Base-by-base conservation (phyloP, 257 asterid genomes). In the Fraxinus cuspidata region DNA sequence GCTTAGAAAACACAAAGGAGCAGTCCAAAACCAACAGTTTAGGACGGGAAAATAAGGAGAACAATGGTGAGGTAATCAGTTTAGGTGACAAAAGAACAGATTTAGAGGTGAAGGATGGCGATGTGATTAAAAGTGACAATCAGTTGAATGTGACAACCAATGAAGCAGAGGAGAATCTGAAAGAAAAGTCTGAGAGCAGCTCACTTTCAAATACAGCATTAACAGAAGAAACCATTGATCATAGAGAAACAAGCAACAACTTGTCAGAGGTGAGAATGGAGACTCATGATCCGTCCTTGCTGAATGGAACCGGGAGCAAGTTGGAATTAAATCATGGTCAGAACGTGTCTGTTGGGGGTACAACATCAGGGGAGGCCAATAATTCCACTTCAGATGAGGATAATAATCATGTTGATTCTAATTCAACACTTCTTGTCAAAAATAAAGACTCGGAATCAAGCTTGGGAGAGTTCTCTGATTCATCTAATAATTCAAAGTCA, bases 41-140 rank as follows among this genome's bases (percentile, higher is more conserved):
- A 68, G 89, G 71, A 79, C 80, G 58, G 70, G 85, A 82, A 77
- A 79, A 35, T 27, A 79, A 49, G 34, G 87, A 56, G 72, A 76
- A 81, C 21, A 56, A 70, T 18, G 53, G 72, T 7, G 86, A 81
- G 38, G 84, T 73, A 67, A 73, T 56, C 75, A 70, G 49, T 79
- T 67, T 40, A 56, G 78, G 40, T 11, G 86, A 80, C 77, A 79
- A 29, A 32, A 67, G 81, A 81, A 79, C 79, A 75, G 83, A 27
- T 53, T 84, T 81, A 64, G 84, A 81, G 78, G 86, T 73, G 73
- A 88, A 72, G 69, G 82, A 77, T 58, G 81, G 73, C 18, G 84
- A 85, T 75, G 72, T 77, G 75, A 80, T 72, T 72, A 74, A 38
- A 73, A 85, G 77, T 28, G 83, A 49, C 69, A 74, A 72, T 73